phyloP scores from a whole-genome alignment of 164 flowering plant genomes.

The Piper longum region DNA sequence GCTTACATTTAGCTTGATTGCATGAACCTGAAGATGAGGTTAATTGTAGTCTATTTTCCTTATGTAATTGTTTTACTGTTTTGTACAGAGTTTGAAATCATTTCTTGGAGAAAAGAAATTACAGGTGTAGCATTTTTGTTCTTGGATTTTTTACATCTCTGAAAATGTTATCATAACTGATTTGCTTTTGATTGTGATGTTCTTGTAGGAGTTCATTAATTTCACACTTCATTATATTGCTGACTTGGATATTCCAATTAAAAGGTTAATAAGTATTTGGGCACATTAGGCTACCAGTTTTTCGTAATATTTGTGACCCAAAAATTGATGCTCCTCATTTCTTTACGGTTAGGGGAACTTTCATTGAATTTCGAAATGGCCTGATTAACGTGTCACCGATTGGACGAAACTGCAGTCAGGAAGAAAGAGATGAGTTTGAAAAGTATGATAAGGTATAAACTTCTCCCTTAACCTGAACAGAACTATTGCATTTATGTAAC shows the following conservation, averaged over 20 bases:
- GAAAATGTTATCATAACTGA: not conserved
- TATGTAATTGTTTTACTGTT: too few species aligned
- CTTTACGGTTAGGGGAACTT: slow-evolving; percentile 57
- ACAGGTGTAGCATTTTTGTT: slow-evolving; percentile 37
- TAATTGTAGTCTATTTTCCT: too few species aligned
- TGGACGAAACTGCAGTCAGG: slow-evolving; percentile 96
- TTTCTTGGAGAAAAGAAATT: slow-evolving; percentile 80
- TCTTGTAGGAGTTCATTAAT: slow-evolving; percentile 73
- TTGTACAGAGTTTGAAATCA: slow-evolving; percentile 68
- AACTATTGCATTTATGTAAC: not conserved
- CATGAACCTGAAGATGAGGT: too few species aligned
- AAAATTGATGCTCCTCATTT: not conserved
- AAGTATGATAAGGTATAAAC: slow-evolving; percentile 75
- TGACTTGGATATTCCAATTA: slow-evolving; percentile 94
- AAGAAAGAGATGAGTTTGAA: slow-evolving; percentile 90
- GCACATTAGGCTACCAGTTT: not conserved
- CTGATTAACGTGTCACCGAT: slow-evolving; percentile 97
- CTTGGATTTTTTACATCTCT: not conserved
- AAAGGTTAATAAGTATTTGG: slow-evolving; percentile 42
- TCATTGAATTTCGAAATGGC: slow-evolving; percentile 92
- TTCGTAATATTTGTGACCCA: not conserved
- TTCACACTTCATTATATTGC: slow-evolving; percentile 93
- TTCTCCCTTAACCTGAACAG: not conserved
- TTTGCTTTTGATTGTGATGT: slow-evolving; percentile 1
- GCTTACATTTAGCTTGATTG: too few species aligned